phyloP scores from a whole-genome alignment of 225 moss, liverwort and hornwort genomes.

The Marchantia polymorpha region DNA sequence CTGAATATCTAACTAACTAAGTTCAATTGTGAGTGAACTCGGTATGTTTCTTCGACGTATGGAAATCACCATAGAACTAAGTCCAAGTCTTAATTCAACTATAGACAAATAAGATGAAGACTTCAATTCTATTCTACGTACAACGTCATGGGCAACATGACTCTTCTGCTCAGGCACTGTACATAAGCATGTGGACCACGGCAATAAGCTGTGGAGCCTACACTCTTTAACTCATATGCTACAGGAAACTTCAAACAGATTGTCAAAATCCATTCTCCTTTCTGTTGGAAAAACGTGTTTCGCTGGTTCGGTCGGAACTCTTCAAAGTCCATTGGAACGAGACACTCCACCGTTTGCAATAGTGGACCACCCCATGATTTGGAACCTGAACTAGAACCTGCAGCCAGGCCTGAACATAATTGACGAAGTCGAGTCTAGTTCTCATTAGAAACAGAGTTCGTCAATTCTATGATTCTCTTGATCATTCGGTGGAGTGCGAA shows the following conservation, averaged over 20 bases:
- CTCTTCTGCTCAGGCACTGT: slow-evolving; percentile 20
- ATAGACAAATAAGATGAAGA: background rate
- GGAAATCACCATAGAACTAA: background rate
- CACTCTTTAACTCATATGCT: slow-evolving; percentile 9
- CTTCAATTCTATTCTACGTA: background rate
- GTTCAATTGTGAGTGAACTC: too few species aligned
- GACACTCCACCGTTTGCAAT: slow-evolving; percentile 6
- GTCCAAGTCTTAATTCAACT: background rate
- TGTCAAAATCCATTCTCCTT: background rate
- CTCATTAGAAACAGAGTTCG: background rate
- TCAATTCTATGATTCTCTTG: background rate
- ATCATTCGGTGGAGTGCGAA: background rate
- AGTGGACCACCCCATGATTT: slow-evolving; percentile 14
- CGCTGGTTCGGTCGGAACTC: background rate
- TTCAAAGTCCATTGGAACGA: slow-evolving; percentile 6
- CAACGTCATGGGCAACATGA: background rate
- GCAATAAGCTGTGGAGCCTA: background rate
- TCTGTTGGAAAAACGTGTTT: background rate
- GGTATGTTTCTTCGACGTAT: too few species aligned
- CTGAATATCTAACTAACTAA: too few species aligned
- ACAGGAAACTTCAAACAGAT: slow-evolving; percentile 6
- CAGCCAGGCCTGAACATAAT: background rate
- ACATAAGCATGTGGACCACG: slow-evolving; percentile 10
- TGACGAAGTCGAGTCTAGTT: slow-evolving; percentile 14
- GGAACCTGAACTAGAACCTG: slow-evolving; percentile 17